A percentile compares a stretch with the other conserved stretches of the same genome.
Conservation (phyloP, 2,329 filamentous ascomycete genomes). For the Trichoderma breve region DNA sequence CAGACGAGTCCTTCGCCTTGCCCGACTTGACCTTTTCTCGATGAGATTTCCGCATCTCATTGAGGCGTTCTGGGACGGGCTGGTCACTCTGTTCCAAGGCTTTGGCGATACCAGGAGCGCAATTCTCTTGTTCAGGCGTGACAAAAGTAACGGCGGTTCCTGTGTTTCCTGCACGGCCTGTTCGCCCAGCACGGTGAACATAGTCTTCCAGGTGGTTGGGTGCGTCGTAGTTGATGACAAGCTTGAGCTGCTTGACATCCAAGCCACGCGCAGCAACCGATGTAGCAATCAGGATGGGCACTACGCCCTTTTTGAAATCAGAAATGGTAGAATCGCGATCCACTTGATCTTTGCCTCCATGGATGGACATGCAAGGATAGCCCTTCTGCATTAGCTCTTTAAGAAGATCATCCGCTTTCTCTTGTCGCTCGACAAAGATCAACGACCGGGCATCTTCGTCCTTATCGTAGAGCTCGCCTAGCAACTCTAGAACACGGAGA, state of each 20-base stretch:
- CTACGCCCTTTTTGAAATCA: conserved; percentile 88
- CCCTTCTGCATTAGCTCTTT: conserved; percentile 79
- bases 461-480: conserved; percentile 80
- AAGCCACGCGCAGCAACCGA: conserved; percentile 93
- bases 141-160: conserved; percentile 94
- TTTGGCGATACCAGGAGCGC: conserved; percentile 82
- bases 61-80: conserved; percentile 68
- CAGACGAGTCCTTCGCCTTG: conserved; percentile 83
- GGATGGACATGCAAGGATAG: conserved; percentile 89
- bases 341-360: conserved; percentile 89
- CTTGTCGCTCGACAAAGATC: conserved; percentile 89
- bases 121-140: conserved; percentile 87
- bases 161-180: conserved; percentile 89
- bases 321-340: conserved; percentile 89
- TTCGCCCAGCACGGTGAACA: conserved; percentile 89
- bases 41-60: conserved; percentile 69
- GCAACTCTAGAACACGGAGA: conserved; percentile 74
- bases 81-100: conserved; percentile 91
- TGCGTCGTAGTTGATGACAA: conserved; percentile 93
- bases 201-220: conserved; percentile 96
- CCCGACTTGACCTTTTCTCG: conserved; percentile 89
- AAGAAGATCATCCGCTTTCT: conserved; percentile 78
- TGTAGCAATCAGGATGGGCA: conserved; percentile 89
- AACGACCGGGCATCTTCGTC: conserved; percentile 89
- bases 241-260: conserved; percentile 92